Percentiles rank a stretch among this genome's conserved stretches.
Evolutionary conservation across 2,329 filamentous ascomycete species (phyloP).

Genomic region (Fusarium sp.): DNA sequence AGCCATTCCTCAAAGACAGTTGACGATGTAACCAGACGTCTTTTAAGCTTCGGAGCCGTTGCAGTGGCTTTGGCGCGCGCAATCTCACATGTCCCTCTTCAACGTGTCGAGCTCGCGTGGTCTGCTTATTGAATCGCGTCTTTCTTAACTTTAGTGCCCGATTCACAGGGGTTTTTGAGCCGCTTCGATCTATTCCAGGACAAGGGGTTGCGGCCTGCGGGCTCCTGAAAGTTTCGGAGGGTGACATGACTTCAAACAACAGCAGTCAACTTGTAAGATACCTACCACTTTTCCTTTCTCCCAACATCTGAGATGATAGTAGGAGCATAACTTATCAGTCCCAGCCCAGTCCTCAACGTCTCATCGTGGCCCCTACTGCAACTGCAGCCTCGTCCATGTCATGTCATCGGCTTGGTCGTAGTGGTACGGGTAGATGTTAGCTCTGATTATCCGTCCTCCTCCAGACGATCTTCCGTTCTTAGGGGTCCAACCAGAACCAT

Average conservation of each 20-base stretch:
- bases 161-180: slow-evolving; percentile 16
- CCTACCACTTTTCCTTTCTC: not conserved
- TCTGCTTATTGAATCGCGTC: slow-evolving; percentile 26
- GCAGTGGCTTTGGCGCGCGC: slow-evolving; percentile 29
- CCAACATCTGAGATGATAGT: not conserved
- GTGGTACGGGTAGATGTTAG: slow-evolving; percentile 29
- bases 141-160: slow-evolving; percentile 16
- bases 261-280: not conserved
- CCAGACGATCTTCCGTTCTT: slow-evolving; percentile 13
- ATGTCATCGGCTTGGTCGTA: slow-evolving; percentile 11
- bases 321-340: not conserved
- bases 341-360: not conserved
- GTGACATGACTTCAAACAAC: not conserved
- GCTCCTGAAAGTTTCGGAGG: not conserved
- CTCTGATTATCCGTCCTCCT: slow-evolving; percentile 15
- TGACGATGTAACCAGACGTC: slow-evolving; percentile 15
- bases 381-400: not conserved
- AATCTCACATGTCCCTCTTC: slow-evolving; percentile 14
- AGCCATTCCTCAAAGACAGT: slow-evolving; percentile 32
- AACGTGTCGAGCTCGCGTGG: slow-evolving; percentile 35
- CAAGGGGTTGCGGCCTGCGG: slow-evolving; percentile 8
- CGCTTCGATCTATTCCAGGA: slow-evolving; percentile 12
- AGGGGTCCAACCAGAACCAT: slow-evolving; percentile 14
- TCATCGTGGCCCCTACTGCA: slow-evolving; percentile 4
- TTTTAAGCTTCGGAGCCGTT: slow-evolving; percentile 19